Conservation (phyloP, 257 asterid species). For the Gardenia jasminoides region DNA sequence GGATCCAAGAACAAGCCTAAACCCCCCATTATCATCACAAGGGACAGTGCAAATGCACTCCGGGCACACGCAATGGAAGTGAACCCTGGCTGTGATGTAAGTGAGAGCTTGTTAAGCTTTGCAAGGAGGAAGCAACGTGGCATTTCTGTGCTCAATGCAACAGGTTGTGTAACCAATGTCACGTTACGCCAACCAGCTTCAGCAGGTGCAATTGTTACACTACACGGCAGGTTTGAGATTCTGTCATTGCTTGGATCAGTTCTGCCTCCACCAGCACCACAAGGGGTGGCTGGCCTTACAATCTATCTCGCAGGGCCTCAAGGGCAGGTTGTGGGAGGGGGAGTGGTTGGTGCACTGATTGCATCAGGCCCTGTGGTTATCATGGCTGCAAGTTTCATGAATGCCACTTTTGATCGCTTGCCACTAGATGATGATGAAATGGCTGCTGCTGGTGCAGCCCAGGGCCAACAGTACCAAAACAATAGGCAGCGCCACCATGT, state of each 20-base stretch:
- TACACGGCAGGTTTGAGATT: constrained; percentile 82
- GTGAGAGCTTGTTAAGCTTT: constrained; percentile 55
- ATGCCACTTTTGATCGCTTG: constrained; percentile 72
- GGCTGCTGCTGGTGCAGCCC: constrained; percentile 20
- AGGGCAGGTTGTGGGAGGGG: constrained; percentile 93
- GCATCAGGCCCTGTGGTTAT: constrained; percentile 96
- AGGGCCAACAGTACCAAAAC: constrained; percentile 46
- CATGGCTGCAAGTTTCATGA: constrained; percentile 88
- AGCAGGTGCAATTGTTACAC: constrained; percentile 68
- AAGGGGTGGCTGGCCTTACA: constrained; percentile 74
- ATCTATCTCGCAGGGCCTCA: constrained; percentile 77
- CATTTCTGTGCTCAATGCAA: constrained; percentile 66
- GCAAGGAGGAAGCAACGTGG: constrained; percentile 76
- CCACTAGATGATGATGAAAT: constrained; percentile 66
- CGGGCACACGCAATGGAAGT: constrained; percentile 90
- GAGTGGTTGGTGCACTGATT: constrained; percentile 69
- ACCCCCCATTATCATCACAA: constrained; percentile 83
- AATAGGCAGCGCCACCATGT: constrained; percentile 50
- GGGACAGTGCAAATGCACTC: constrained; percentile 82
- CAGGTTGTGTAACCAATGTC: constrained; percentile 84
- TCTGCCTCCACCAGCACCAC: constrained; percentile 88
- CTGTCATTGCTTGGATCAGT: constrained; percentile 74
- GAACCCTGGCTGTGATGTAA: constrained; percentile 64
- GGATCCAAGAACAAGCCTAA: constrained; percentile 97
- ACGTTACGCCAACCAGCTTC: constrained; percentile 73